phyloP scores from a whole-genome alignment of 495 filamentous ascomycete species.

The Apiosordaria backusii region DNA sequence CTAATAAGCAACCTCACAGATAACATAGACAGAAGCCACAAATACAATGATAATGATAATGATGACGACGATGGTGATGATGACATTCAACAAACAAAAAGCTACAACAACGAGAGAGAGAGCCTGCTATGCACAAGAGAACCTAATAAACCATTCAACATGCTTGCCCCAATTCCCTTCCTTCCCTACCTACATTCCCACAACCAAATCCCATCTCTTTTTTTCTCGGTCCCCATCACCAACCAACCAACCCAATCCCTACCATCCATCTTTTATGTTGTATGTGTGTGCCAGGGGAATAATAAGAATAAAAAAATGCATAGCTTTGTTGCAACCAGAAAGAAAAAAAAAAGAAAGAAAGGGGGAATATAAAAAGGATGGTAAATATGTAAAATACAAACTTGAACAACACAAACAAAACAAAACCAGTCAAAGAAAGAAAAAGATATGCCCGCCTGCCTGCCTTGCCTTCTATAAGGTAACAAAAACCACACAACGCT shows the following conservation, averaged over 20 bases:
- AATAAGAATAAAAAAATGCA: neutral
- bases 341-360: conserved; percentile 1
- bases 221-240: neutral
- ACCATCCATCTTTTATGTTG: neutral
- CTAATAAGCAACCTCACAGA: too few species aligned
- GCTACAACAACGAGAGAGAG: neutral
- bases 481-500: neutral
- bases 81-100: neutral
- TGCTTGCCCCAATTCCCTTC: neutral
- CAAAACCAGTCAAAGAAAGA: conserved; percentile 3
- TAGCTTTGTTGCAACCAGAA: too few species aligned
- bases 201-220: neutral
- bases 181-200: neutral
- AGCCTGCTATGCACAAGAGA: neutral
- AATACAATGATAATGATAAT: too few species aligned
- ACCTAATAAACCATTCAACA: neutral
- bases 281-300: neutral
- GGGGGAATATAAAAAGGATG: neutral
- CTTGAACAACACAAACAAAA: neutral
- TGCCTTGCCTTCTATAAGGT: neutral
- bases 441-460: neutral
- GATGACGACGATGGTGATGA: neutral
- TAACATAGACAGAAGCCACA: too few species aligned
- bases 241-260: neutral
- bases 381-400: neutral